Evolutionary conservation across 805 yeast genomes (phyloP).

Genomic region (Candida ortonii): DNA sequence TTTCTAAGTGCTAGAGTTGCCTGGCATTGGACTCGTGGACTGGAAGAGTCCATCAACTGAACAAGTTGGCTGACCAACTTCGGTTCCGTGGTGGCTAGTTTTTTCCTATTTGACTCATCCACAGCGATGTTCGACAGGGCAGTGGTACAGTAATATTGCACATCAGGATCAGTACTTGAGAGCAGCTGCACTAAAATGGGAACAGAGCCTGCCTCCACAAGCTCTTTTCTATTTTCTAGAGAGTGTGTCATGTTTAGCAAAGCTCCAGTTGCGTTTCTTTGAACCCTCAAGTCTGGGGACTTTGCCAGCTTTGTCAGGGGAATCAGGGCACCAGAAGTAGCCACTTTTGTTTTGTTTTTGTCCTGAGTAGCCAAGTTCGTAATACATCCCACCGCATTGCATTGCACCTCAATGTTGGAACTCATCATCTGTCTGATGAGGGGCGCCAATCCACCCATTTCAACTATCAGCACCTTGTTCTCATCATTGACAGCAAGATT

Average conservation of each 20-base stretch:
- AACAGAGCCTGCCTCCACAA: slow-evolving; percentile 97
- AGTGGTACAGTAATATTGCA: slow-evolving; percentile 97
- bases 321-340: slow-evolving; percentile 91
- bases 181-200: slow-evolving; percentile 90
- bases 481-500: slow-evolving; percentile 95
- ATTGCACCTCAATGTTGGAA: slow-evolving; percentile 94
- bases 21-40: slow-evolving; percentile 96
- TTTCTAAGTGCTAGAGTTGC: slow-evolving; percentile 95
- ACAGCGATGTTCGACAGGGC: slow-evolving; percentile 97
- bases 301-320: slow-evolving; percentile 94
- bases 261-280: slow-evolving; percentile 98
- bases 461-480: slow-evolving; percentile 88
- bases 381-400: slow-evolving; percentile 98
- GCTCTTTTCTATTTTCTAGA: slow-evolving; percentile 90
- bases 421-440: slow-evolving; percentile 97
- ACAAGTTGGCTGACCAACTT: slow-evolving; percentile 85
- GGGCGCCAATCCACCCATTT: slow-evolving; percentile 97
- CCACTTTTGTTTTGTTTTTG: slow-evolving; percentile 93
- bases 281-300: slow-evolving; percentile 92
- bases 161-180: slow-evolving; percentile 88
- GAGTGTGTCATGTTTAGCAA: slow-evolving; percentile 97
- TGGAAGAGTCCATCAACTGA: slow-evolving; percentile 84
- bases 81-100: slow-evolving; percentile 88
- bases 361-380: slow-evolving; percentile 98
- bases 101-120: slow-evolving; percentile 86